A percentile compares a stretch with the other conserved stretches of the same genome.
These are phyloP conservation scores for Ustilago vetiveriae DNA, from an alignment of 1,284 basidiomycete species.

Conservation along the genomic window DNA sequence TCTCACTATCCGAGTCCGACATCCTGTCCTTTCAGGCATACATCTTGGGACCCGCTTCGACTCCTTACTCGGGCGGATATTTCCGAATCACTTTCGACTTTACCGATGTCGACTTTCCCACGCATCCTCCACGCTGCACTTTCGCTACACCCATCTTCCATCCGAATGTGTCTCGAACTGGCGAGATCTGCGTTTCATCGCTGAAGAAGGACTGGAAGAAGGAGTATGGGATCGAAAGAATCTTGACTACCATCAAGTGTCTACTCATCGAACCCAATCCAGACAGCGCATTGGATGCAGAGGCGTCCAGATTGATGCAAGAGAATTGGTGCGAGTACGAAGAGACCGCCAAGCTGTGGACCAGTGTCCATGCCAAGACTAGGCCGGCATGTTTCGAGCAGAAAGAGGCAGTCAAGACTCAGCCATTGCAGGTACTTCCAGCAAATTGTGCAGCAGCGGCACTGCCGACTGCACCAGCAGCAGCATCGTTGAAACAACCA, in stretches of 20 bases:
- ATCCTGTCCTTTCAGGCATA: slow-evolving; percentile 37
- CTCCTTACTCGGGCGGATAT: slow-evolving; percentile 76
- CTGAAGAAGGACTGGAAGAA: slow-evolving; percentile 96
- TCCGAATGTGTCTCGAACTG: slow-evolving; percentile 86
- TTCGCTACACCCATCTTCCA: slow-evolving; percentile 79
- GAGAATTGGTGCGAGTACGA: slow-evolving; percentile 82
- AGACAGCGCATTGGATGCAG: slow-evolving; percentile 92
- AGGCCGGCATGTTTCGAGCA: slow-evolving; percentile 10
- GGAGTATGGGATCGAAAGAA: slow-evolving; percentile 87
- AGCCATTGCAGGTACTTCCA: neutral
- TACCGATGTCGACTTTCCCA: slow-evolving; percentile 38
- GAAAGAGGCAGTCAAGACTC: neutral
- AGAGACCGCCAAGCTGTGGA: slow-evolving; percentile 81
- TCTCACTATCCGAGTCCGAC: slow-evolving; percentile 34
- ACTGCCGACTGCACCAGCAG: neutral
- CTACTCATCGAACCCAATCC: slow-evolving; percentile 95
- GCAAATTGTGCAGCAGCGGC: slow-evolving; percentile 5
- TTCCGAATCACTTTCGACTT: slow-evolving; percentile 52
- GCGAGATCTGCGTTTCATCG: slow-evolving; percentile 97
- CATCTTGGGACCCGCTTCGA: slow-evolving; percentile 74
- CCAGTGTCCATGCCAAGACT: slow-evolving; percentile 81
- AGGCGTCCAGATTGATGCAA: slow-evolving; percentile 87
- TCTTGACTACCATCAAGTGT: slow-evolving; percentile 85
- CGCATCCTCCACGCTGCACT: slow-evolving; percentile 24
- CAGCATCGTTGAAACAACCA: neutral